phyloP scores from a whole-genome alignment of 78 protist genomes.

The Trichosphaerium sp. region DNA sequence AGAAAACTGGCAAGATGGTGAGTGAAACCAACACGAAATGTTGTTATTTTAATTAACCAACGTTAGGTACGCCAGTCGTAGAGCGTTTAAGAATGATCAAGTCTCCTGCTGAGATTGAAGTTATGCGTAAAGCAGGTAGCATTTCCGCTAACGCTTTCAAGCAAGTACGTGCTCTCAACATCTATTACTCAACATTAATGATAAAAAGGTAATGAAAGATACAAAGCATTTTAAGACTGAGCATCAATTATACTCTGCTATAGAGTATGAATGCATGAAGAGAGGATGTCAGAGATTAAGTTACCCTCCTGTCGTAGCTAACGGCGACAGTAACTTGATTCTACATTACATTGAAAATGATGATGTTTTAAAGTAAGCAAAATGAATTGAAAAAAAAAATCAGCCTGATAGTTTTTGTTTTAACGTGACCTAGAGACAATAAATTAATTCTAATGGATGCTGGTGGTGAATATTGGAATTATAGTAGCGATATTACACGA shows the following conservation, averaged over 20 bases:
- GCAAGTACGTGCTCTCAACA: not conserved
- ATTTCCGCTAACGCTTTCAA: not conserved
- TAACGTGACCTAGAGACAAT: slow-evolving; percentile 4
- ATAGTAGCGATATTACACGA: slow-evolving; percentile 71
- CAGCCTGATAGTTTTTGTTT: too few relatives aligned
- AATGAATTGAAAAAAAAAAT: not conserved
- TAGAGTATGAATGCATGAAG: slow-evolving; percentile 22
- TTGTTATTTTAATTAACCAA: too few relatives aligned
- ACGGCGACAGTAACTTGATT: slow-evolving; percentile 41
- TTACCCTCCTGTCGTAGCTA: slow-evolving; percentile 73
- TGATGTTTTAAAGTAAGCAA: slow-evolving; percentile 1
- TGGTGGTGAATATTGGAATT: slow-evolving; percentile 62
- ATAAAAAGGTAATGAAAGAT: slow-evolving; percentile 31
- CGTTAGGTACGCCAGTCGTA: too few relatives aligned
- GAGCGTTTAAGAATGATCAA: not conserved
- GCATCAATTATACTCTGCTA: slow-evolving; percentile 19
- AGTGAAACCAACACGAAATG: too few relatives aligned
- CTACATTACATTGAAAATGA: slow-evolving; percentile 73
- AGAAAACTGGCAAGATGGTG: too few relatives aligned
- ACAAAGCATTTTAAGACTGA: slow-evolving; percentile 40
- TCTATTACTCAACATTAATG: not conserved
- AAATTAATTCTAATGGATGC: slow-evolving; percentile 68
- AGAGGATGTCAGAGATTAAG: slow-evolving; percentile 49
- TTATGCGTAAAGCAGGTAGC: not conserved
- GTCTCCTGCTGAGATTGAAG: slow-evolving; percentile 1